Base-by-base conservation (phyloP, 2,329 filamentous ascomycete species). In the Rutstroemia sp. region DNA sequence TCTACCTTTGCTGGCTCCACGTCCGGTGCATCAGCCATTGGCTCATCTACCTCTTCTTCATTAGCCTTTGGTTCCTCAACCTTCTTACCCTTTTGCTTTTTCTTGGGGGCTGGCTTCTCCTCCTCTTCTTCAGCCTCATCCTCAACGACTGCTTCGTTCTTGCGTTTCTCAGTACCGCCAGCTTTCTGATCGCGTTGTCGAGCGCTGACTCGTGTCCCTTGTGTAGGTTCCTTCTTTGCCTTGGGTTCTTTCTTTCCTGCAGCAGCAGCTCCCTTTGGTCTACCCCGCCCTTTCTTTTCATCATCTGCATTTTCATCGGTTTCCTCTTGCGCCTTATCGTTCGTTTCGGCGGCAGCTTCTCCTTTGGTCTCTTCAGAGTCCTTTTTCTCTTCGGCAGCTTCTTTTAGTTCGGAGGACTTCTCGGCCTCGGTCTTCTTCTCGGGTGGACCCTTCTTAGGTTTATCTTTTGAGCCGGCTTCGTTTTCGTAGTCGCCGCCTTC, bases 361-460 rank as follows among this genome's bases (percentile, higher is more conserved):
- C 60, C 60, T 38, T 62, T 61, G 21, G 61, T 66, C 58, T 65
- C 64, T n/a, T 63, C 9, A 16, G 10, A 2, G 12, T 45, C 40
- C 67, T 51, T 54, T 52, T 47, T 27, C 19, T 47, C 44, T 10
- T 27, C 21, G 48, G 14, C 30, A 3, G 51, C 21, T 6, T 16
- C 44, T 40, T 59, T 54, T 3, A 47, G 48, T 48, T 61, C 60
- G n/a, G 38, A 17, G n/a, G 47, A 52, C 51, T 61, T 60, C 47
- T 50, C 53, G 8, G 25, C 57, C 4, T 63, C 66, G 10, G 54
- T 55, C 42, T 71, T 68, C 57, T 73, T 73, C 60, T 72, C 57
- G 1, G 73, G 73, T 5, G 66, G 61, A 3, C 73, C 73, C 59
- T 74, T 75, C 60, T 71, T 68, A 0, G 73, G 73, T 60, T 75